A percentile compares a stretch with the other conserved stretches of the same genome.
These are phyloP conservation scores for Vigna reflexopilosa DNA, from an alignment of 306 rosid species.

Conservation along the genomic window DNA sequence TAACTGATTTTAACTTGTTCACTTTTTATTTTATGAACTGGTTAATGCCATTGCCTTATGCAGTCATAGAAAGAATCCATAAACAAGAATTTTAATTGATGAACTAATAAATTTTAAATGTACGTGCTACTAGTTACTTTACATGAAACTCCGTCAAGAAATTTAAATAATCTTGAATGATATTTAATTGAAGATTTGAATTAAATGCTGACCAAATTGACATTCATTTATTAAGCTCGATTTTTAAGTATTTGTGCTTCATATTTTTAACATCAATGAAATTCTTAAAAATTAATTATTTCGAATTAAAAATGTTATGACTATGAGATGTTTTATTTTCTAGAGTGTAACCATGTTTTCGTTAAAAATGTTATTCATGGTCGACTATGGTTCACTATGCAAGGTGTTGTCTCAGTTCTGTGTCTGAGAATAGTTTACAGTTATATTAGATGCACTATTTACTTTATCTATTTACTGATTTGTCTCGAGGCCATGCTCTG, in stretches of 20 bases:
- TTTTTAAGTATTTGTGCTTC: not conserved
- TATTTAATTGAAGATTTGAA: slow-evolving; percentile 12
- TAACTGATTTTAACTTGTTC: slow-evolving; percentile 26
- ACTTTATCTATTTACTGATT: slow-evolving; percentile 8
- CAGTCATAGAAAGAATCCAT: slow-evolving; percentile 1
- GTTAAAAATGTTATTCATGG: slow-evolving; percentile 15
- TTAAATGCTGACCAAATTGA: slow-evolving; percentile 17
- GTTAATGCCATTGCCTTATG: not conserved
- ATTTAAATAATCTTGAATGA: slow-evolving; percentile 27
- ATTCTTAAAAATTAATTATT: not conserved
- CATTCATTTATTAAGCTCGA: slow-evolving; percentile 3
- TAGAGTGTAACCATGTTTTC: not conserved
- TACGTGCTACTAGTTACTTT: slow-evolving; percentile 12
- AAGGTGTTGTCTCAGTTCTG: slow-evolving; percentile 4
- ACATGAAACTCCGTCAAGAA: slow-evolving; percentile 31
- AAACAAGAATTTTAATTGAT: too few species aligned
- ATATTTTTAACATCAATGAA: slow-evolving; percentile 11
- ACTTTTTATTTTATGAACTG: slow-evolving; percentile 20
- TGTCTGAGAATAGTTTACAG: slow-evolving; percentile 20
- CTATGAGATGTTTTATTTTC: not conserved
- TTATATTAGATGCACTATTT: slow-evolving; percentile 23
- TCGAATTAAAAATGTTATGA: slow-evolving; percentile 1
- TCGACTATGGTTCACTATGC: slow-evolving; percentile 30
- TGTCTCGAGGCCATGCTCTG: slow-evolving; percentile 13
- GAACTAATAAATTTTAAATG: not conserved